These are phyloP conservation scores for Naganishia sp. DNA, from an alignment of 1,284 basidiomycete species.

Conservation along the genomic window DNA sequence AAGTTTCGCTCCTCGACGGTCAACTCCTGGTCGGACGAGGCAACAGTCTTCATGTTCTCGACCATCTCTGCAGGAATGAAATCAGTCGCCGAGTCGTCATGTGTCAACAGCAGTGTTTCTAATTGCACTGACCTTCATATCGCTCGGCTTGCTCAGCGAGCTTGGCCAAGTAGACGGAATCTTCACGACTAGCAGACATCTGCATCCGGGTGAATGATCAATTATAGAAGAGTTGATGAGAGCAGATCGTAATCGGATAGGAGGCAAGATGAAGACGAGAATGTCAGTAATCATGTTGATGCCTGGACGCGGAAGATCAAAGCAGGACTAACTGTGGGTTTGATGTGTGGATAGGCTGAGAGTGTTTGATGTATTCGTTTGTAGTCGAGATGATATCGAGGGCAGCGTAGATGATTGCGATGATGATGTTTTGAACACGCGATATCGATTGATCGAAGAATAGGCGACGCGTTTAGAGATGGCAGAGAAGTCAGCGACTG, in stretches of 20 bases:
- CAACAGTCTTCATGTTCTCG: conserved; percentile 98
- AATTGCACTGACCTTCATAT: conserved; percentile 79
- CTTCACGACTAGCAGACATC: conserved; percentile 89
- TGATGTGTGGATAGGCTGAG: conserved; percentile 9
- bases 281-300: conserved; percentile 1
- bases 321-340: conserved; percentile 7
- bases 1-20: conserved; percentile 99
- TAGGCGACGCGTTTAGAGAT: conserved; percentile 1
- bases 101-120: neutral
- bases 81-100: neutral
- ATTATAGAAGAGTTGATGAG: neutral
- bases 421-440: neutral
- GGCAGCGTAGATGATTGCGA: neutral
- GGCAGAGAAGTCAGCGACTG: too few species aligned
- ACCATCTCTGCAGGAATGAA: conserved; percentile 77
- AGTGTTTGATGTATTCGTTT: neutral
- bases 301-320: neutral
- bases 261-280: neutral
- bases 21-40: conserved; percentile 94
- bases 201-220: conserved; percentile 36
- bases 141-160: conserved; percentile 98
- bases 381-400: neutral
- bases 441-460: neutral
- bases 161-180: conserved; percentile 99
- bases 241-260: neutral